phyloP scores from a whole-genome alignment of 345 rosid species.

The Salix dunnii region DNA sequence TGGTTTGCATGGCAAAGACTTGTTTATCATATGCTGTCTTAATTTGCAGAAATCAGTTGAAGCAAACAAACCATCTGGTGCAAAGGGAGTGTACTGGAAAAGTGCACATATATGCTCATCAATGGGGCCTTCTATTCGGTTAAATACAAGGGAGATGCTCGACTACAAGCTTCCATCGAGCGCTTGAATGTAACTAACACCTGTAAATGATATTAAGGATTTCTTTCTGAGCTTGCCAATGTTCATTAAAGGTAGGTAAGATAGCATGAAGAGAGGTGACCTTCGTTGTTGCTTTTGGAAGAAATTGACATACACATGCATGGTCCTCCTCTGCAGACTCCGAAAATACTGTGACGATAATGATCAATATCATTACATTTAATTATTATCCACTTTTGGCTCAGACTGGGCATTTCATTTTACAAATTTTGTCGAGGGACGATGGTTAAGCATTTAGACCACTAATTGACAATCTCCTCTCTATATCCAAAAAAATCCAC shows the following conservation, averaged over 20 bases:
- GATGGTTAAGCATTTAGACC: background rate
- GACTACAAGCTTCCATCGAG: slow-evolving; percentile 63
- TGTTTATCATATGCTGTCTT: background rate
- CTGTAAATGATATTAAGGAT: slow-evolving; percentile 35
- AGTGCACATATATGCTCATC: slow-evolving; percentile 87
- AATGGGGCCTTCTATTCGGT: slow-evolving; percentile 92
- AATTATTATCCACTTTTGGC: background rate
- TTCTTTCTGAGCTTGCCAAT: slow-evolving; percentile 10
- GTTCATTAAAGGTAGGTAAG: background rate
- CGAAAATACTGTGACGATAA: background rate
- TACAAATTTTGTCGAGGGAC: background rate
- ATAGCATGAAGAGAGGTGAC: slow-evolving; percentile 9
- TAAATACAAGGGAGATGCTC: slow-evolving; percentile 84
- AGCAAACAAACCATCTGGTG: slow-evolving; percentile 94
- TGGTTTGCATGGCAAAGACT: background rate
- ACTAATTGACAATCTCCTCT: background rate
- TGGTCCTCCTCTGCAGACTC: slow-evolving; percentile 12
- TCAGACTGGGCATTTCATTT: background rate
- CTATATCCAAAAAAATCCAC: background rate
- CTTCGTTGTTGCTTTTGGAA: background rate
- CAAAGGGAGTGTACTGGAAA: slow-evolving; percentile 97
- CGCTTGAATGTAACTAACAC: slow-evolving; percentile 16
- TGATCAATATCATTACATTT: slow-evolving; percentile 5
- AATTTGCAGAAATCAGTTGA: slow-evolving; percentile 79
- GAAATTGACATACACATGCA: slow-evolving; percentile 2